Evolutionary conservation across 1,139 yeast species (phyloP), one percentile per base, ranked within the genome.

Genomic region (Suhomyces terraborum): DNA sequence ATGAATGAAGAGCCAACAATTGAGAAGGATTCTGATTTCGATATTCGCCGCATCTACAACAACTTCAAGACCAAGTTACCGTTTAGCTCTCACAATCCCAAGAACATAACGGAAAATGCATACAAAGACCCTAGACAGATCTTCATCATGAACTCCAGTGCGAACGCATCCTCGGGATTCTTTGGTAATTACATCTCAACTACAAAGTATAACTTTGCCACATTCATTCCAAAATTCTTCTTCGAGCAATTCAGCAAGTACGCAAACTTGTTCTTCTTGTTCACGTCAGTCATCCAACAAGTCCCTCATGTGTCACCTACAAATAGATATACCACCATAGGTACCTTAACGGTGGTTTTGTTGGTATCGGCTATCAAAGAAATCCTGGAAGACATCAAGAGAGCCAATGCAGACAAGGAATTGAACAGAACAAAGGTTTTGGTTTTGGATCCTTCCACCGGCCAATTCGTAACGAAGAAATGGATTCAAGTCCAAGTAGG

Each of bases 231-330:
- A 13, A 94, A 94, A 61, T 94, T 94, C 59, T 66, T 94, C 50
- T 88, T 91, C 56, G 98, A 94, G 66, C 98, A 94, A 64, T 94
- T 94, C 64, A 87, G 97, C 48, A 94, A 93, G 62, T 94, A 94
- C 61, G 98, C 99, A 20, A 94, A 94, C 59, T 71, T 94, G 62
- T 94, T 94, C 65, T 94, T 94, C 62, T 68, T 94, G 40, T 88
- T 88, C 69, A 94, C 99, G 0, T 86, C 98, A 4, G 75, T 80
- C 31, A 93, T 94, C 52, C 99, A 94, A 67, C 99, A 94, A 61
- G 98, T 94, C 10, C 99, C 98, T 4, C 80, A 84, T 51, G 98
- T 93, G 4, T 84, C 97, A 0, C 99, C 99, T 4, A 94, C 98
- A 0, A 94, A 93, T 64, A 72, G 97, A 64, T 94, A 82, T 59